These are phyloP conservation scores for Cytospora schulzeri DNA, from an alignment of 2,329 filamentous ascomycete genomes.

Conservation along the genomic window DNA sequence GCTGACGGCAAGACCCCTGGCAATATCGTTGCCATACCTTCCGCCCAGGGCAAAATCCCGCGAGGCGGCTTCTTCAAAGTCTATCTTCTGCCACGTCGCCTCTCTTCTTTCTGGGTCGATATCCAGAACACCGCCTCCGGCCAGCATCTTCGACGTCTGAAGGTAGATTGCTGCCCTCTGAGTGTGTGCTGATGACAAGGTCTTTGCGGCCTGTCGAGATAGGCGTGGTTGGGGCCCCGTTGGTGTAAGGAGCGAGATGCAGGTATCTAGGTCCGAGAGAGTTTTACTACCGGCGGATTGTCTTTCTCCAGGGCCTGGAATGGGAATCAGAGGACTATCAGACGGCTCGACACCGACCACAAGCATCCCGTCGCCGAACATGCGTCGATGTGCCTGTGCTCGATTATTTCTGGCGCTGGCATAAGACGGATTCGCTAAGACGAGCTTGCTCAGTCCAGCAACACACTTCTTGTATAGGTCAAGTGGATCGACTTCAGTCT, in stretches of 20 bases:
- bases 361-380: conserved; percentile 64
- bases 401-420: conserved; percentile 76
- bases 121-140: conserved; percentile 37
- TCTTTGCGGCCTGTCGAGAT: conserved; percentile 65
- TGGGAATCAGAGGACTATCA: conserved; percentile 46
- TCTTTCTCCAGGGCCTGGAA: conserved; percentile 41
- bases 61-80: conserved; percentile 65
- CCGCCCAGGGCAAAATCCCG: conserved; percentile 66
- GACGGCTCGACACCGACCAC: conserved; percentile 43
- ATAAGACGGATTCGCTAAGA: conserved; percentile 63
- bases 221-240: conserved; percentile 52
- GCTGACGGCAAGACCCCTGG: conserved; percentile 64
- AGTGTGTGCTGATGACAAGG: conserved; percentile 70
- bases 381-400: conserved; percentile 65
- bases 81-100: conserved; percentile 51
- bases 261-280: conserved; percentile 57
- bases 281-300: conserved; percentile 43
- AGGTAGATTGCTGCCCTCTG: conserved; percentile 70
- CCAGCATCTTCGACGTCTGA: conserved; percentile 56
- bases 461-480: conserved; percentile 52
- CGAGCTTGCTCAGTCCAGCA: conserved; percentile 54
- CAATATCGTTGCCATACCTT: conserved; percentile 66
- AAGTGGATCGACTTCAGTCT: conserved; percentile 42
- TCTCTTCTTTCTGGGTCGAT: conserved; percentile 47
- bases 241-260: conserved; percentile 62